phyloP scores from a whole-genome alignment of 2,329 filamentous ascomycete species.

The Myotisia sp. region DNA sequence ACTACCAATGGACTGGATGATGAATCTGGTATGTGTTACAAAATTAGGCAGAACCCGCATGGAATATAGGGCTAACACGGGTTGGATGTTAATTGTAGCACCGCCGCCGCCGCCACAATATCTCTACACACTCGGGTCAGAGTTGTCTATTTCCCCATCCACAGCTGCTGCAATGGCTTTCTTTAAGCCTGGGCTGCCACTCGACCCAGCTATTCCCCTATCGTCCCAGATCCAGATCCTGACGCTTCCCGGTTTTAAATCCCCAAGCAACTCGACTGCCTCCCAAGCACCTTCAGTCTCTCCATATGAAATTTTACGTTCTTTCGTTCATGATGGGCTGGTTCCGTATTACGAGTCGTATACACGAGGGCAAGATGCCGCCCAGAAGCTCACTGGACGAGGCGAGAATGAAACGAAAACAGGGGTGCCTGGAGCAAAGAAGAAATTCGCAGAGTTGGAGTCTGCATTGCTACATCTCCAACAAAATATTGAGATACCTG shows the following conservation, averaged over 20 bases:
- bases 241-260: conserved; percentile 72
- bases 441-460: conserved; percentile 88
- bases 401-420: conserved; percentile 83
- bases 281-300: conserved; percentile 61
- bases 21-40: conserved; percentile 26
- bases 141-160: conserved; percentile 58
- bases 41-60: background rate
- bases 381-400: conserved; percentile 53
- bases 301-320: conserved; percentile 84
- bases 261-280: conserved; percentile 49
- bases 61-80: conserved; percentile 1
- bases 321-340: conserved; percentile 77
- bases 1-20: conserved; percentile 26
- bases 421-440: conserved; percentile 92
- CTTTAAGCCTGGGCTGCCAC: conserved; percentile 74
- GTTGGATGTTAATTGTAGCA: background rate
- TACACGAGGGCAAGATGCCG: conserved; percentile 63
- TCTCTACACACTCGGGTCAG: conserved; percentile 64
- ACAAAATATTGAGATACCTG: conserved; percentile 95
- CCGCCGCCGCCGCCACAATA: conserved; percentile 35
- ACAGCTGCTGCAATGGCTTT: conserved; percentile 76
- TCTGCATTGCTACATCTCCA: conserved; percentile 80
- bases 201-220: conserved; percentile 70
- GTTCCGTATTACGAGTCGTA: conserved; percentile 96
- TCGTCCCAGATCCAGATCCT: conserved; percentile 82